phyloP scores from a whole-genome alignment of 176 grass and related monocot species.

The Neostapfia colusana region DNA sequence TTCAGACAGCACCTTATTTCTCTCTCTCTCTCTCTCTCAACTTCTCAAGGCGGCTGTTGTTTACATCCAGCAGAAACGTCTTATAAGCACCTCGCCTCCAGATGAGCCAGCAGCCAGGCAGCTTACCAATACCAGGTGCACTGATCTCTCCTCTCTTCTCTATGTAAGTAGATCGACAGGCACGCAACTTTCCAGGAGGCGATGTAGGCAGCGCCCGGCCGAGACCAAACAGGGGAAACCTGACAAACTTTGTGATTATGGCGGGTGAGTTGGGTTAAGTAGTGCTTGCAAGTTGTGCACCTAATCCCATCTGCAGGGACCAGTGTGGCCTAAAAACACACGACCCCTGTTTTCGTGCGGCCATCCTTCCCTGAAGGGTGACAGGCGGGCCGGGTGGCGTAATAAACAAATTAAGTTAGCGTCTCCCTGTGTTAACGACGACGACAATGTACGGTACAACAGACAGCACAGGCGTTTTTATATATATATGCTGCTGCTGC shows the following conservation, averaged over 20 bases:
- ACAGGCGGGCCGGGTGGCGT: neutral
- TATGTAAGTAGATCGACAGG: too few relatives aligned
- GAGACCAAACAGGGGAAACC: conserved; percentile 19
- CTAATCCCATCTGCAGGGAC: conserved; percentile 35
- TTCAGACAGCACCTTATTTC: neutral
- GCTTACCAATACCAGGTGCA: too few relatives aligned
- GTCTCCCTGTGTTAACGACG: conserved; percentile 15
- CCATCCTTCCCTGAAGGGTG: conserved; percentile 16
- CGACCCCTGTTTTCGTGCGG: conserved; percentile 39
- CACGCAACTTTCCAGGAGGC: conserved; percentile 37
- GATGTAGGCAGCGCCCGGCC: conserved; percentile 14
- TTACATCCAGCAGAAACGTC: conserved; percentile 10
- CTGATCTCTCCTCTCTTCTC: too few relatives aligned
- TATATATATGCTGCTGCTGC: too few relatives aligned
- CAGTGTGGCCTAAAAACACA: conserved; percentile 17
- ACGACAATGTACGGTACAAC: neutral
- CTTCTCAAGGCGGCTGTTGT: neutral
- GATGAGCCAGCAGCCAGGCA: neutral
- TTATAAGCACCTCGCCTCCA: neutral
- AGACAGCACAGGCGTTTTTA: conserved; percentile 29
- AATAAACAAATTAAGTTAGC: conserved; percentile 21
- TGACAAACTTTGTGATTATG: conserved; percentile 6
- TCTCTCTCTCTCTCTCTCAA: too few relatives aligned
- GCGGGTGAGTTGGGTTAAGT: neutral
- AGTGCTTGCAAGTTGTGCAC: conserved; percentile 11